phyloP scores from a whole-genome alignment of 495 filamentous ascomycete species.

The Aspergillus saccharolyticus region DNA sequence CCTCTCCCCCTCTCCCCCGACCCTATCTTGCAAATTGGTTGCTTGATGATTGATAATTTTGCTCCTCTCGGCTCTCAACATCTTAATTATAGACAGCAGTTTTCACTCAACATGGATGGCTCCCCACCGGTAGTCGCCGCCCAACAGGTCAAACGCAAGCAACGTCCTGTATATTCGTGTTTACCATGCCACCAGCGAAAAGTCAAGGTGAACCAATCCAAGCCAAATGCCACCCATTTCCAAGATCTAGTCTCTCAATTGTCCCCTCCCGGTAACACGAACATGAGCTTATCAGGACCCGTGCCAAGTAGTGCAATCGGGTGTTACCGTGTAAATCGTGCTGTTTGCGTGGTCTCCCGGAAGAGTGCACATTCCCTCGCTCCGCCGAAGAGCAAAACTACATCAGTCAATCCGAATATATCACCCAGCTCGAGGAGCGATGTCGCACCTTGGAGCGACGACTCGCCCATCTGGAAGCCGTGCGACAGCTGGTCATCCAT shows the following conservation, averaged over 20 bases:
- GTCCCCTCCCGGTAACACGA: background rate
- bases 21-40: too few relatives aligned
- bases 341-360: background rate
- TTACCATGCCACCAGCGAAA: background rate
- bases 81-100: too few relatives aligned
- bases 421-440: background rate
- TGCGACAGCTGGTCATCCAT: background rate
- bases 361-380: background rate
- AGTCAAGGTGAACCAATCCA: background rate
- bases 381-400: background rate
- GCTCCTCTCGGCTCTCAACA: too few relatives aligned
- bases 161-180: background rate
- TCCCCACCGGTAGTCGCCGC: background rate
- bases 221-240: background rate
- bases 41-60: too few relatives aligned
- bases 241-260: too few relatives aligned
- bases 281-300: background rate
- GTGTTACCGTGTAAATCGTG: background rate
- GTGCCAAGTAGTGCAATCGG: background rate
- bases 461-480: background rate
- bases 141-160: background rate
- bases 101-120: background rate
- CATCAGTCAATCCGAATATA: background rate
- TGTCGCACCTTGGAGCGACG: background rate
- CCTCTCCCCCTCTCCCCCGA: too few relatives aligned